Conservation (phyloP, 192 early-diverging fungal species). For the Pilaira anomala region DNA sequence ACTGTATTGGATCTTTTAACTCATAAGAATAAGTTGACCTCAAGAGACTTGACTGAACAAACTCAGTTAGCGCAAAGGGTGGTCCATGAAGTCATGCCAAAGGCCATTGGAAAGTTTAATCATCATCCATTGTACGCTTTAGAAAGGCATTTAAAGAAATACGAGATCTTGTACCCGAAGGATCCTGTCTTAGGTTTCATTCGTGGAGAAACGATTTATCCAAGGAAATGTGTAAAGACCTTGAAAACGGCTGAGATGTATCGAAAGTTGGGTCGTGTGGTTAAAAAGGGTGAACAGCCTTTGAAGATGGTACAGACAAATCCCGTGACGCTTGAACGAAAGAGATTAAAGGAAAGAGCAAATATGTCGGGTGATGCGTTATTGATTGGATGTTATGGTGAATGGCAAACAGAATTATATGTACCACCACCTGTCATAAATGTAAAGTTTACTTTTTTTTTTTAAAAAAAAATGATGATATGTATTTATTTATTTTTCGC, state of each 20-base stretch:
- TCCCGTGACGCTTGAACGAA: slow-evolving; percentile 44
- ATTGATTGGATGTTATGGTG: slow-evolving; percentile 64
- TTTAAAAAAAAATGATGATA: neutral
- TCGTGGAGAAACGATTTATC: slow-evolving; percentile 77
- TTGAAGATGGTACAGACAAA: slow-evolving; percentile 42
- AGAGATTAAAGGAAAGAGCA: slow-evolving; percentile 35
- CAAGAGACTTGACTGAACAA: slow-evolving; percentile 43
- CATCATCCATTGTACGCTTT: slow-evolving; percentile 82
- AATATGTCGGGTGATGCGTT: slow-evolving; percentile 28
- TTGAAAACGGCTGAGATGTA: slow-evolving; percentile 59
- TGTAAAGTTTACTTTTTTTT: slow-evolving; percentile 30
- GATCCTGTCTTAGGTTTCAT: slow-evolving; percentile 71
- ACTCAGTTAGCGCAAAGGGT: slow-evolving; percentile 43
- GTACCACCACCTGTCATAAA: slow-evolving; percentile 58
- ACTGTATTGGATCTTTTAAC: slow-evolving; percentile 23
- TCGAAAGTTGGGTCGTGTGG: slow-evolving; percentile 57
- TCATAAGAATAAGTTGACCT: slow-evolving; percentile 21
- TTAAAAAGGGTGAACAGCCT: slow-evolving; percentile 43
- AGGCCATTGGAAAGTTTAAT: slow-evolving; percentile 71
- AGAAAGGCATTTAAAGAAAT: slow-evolving; percentile 78
- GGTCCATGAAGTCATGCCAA: slow-evolving; percentile 70
- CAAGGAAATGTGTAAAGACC: slow-evolving; percentile 64
- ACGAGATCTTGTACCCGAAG: slow-evolving; percentile 71
- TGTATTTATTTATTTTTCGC: neutral
- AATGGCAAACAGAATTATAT: slow-evolving; percentile 84